Conservation (phyloP, 1,139 yeast genomes). For the Geotrichum carabidarum region DNA sequence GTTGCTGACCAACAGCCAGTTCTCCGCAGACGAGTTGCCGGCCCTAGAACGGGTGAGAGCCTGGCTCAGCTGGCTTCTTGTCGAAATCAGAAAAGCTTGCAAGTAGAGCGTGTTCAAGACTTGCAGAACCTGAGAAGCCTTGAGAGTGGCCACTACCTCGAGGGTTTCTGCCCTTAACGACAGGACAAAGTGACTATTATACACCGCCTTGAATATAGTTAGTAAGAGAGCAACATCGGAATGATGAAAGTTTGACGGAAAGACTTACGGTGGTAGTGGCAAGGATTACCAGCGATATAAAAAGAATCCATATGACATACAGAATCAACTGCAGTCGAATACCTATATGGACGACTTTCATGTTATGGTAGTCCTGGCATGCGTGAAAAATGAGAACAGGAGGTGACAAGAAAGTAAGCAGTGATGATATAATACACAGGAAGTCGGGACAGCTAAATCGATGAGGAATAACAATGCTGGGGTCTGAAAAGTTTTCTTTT, state of each 20-base stretch:
- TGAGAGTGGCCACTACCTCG: constrained; percentile 72
- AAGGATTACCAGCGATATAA: constrained; percentile 66
- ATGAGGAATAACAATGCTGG: too few species aligned
- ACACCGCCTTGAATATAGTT: constrained; percentile 48
- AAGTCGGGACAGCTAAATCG: too few species aligned
- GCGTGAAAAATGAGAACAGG: too few species aligned
- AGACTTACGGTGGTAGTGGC: constrained; percentile 58
- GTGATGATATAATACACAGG: too few species aligned
- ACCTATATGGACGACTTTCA: constrained; percentile 32
- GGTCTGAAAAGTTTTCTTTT: too few species aligned
- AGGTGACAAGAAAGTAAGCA: not conserved
- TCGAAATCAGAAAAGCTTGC: constrained; percentile 66
- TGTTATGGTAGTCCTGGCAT: constrained; percentile 6
- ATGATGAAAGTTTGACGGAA: constrained; percentile 5
- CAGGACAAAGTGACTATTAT: constrained; percentile 61
- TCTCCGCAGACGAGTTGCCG: constrained; percentile 56
- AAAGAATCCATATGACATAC: constrained; percentile 71
- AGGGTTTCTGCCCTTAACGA: constrained; percentile 64
- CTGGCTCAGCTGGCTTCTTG: constrained; percentile 53
- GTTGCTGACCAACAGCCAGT: constrained; percentile 43
- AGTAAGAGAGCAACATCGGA: too few species aligned
- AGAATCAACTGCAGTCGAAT: constrained; percentile 65
- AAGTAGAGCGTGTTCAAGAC: constrained; percentile 57
- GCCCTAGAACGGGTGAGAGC: constrained; percentile 63
- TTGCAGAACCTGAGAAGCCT: constrained; percentile 74